Evolutionary conservation across 768 basidiomycete species (phyloP).

Genomic region (Punctularia strigosozonata): DNA sequence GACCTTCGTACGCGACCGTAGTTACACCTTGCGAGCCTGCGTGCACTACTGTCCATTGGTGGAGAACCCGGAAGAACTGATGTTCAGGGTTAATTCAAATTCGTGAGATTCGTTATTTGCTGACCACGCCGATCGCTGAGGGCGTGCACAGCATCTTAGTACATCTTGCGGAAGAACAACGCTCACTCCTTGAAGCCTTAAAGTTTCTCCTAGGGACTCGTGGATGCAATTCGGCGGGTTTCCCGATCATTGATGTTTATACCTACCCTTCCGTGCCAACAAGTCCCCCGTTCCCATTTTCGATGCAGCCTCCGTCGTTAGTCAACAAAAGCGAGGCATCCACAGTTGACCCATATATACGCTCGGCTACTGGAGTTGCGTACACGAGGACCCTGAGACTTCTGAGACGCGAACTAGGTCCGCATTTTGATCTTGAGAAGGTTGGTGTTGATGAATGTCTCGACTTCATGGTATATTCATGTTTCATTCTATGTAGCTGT

Average conservation of each 20-base stretch:
- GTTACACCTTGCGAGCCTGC: conserved; percentile 15
- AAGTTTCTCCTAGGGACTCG: conserved; percentile 12
- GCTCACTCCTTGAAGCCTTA: conserved; percentile 15
- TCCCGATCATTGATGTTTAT: conserved; percentile 19
- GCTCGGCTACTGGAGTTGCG: conserved; percentile 25
- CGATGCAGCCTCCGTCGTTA: conserved; percentile 19
- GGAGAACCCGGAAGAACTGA: conserved; percentile 14
- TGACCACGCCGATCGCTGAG: neutral
- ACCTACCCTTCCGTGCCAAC: conserved; percentile 24
- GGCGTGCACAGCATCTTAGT: neutral
- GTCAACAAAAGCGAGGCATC: conserved; percentile 11
- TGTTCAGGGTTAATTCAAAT: conserved; percentile 14
- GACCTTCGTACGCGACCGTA: neutral
- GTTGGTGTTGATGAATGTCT: too few species aligned
- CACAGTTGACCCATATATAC: conserved; percentile 19
- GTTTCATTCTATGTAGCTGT: too few species aligned
- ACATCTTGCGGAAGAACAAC: conserved; percentile 15
- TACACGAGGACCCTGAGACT: conserved; percentile 26
- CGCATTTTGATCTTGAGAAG: conserved; percentile 32
- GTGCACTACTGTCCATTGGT: conserved; percentile 24
- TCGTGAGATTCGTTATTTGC: conserved; percentile 15
- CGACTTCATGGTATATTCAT: too few species aligned
- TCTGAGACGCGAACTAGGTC: conserved; percentile 25
- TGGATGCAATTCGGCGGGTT: conserved; percentile 13
- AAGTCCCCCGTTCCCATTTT: conserved; percentile 26